Conservation (phyloP, 139 green algal genomes). For the Nannochloris sp. region DNA sequence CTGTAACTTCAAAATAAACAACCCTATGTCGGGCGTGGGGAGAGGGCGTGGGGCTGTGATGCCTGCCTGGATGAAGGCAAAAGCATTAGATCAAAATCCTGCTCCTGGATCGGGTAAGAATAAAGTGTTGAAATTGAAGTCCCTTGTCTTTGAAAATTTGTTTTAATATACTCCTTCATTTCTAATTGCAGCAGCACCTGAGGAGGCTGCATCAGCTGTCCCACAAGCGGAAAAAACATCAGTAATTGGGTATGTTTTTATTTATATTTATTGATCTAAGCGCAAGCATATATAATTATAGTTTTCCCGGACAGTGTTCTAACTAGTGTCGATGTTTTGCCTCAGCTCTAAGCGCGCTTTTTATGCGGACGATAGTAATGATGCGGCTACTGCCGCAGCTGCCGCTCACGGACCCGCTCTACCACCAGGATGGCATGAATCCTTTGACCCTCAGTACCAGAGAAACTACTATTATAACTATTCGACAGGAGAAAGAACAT, state of each 20-base stretch:
- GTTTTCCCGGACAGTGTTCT: no score
- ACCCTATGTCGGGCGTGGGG: slow-evolving; percentile 5
- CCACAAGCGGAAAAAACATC: no score
- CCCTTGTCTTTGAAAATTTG: not conserved
- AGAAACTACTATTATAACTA: not conserved
- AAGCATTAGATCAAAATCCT: not conserved
- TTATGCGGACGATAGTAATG: no score
- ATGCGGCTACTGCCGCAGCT: not conserved
- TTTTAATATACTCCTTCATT: not conserved
- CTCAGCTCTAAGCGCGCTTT: no score
- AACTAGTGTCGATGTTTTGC: no score
- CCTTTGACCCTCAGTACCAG: not conserved
- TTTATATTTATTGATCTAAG: no score
- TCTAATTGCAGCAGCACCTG: not conserved
- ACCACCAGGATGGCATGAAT: not conserved
- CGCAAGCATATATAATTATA: no score
- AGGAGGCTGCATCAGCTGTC: not conserved
- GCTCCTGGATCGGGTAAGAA: not conserved
- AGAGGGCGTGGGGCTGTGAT: slow-evolving; percentile 13
- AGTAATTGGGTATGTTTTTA: no score
- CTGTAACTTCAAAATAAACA: not conserved
- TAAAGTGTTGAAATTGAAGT: not conserved
- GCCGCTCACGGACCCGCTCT: not conserved
- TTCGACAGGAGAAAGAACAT: not conserved
- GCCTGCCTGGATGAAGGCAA: slow-evolving; percentile 16